Evolutionary conservation across 1,139 yeast genomes (phyloP).

Genomic region (Blastobotrys proliferans): DNA sequence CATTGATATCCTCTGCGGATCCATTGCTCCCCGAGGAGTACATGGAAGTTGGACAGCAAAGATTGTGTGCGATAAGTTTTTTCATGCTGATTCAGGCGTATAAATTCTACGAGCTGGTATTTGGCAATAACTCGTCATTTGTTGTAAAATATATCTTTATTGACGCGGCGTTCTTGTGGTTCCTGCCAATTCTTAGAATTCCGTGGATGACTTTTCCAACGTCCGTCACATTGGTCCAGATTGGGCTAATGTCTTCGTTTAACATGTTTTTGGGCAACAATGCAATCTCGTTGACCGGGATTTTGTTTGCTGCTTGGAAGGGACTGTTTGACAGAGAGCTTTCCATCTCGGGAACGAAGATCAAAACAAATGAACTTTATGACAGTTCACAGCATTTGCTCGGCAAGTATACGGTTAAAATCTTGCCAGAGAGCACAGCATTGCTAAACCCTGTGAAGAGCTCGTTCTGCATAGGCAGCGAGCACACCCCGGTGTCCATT

Average conservation of each 20-base stretch:
- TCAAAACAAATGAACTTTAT: constrained; percentile 40
- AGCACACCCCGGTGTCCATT: constrained; percentile 40
- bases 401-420: constrained; percentile 82
- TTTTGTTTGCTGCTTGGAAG: constrained; percentile 47
- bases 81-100: constrained; percentile 73
- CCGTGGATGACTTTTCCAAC: constrained; percentile 61
- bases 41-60: constrained; percentile 78
- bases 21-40: constrained; percentile 35
- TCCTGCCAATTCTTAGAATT: constrained; percentile 67
- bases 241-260: constrained; percentile 33
- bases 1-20: background rate
- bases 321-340: constrained; percentile 54
- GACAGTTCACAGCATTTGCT: constrained; percentile 73
- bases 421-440: constrained; percentile 89
- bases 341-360: constrained; percentile 57
- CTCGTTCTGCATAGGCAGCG: constrained; percentile 52
- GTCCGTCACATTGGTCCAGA: constrained; percentile 36
- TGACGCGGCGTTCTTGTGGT: constrained; percentile 67
- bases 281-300: constrained; percentile 46
- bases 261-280: constrained; percentile 40
- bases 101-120: constrained; percentile 68
- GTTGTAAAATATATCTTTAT: constrained; percentile 67
- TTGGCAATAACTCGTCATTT: constrained; percentile 39
- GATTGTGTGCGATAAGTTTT: constrained; percentile 60
- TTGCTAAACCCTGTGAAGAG: constrained; percentile 70